Evolutionary conservation across 2,329 filamentous ascomycete genomes (phyloP), one percentile per base, ranked within the genome.

Genomic region (Chaetomium sp.): DNA sequence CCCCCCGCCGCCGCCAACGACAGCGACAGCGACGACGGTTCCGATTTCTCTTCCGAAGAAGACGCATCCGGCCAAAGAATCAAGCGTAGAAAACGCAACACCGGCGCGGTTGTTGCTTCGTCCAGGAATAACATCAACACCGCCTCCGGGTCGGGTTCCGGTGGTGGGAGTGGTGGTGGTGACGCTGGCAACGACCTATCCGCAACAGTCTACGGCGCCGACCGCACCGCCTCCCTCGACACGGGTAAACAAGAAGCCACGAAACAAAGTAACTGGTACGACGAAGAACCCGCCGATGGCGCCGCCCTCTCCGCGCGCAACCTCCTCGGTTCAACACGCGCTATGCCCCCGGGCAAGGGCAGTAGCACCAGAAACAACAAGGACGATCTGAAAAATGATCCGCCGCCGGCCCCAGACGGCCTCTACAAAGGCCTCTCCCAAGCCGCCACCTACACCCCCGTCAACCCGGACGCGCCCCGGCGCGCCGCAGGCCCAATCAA

Each of bases 241-340:
- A 79, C 78, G 60, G 81, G 81, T 65, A 92, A 92, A 56, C 54
- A 42, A 69, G 91, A 96, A 69, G 92, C 94, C 19, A 97, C 92
- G 1, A 96, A 95, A 66, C 81, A 85, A 44, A 87, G 81, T 54
- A 89, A 95, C 69, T 96, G 91, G 91, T 94, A 87, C 71, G 91
- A 95, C 58, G 88, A 92, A 57, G 77, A 79, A n/a, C 73, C 76
- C 46, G 78, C 79, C 48, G 45, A 3, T 14, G 19, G 19, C 19
- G 19, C 19, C 19, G 48, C 27, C 10, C 55, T 74, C 5, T 75
- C 74, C 4, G 62, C 71, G 2, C 75, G 84, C 67, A 84, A 78
- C 53, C 75, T 86, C 0, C 74, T 86, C 14, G 84, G 81, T 8
- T 82, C 75, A 37, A 81, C 81, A 27, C 74, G 79, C 37, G 60